A percentile compares a stretch with the other conserved stretches of the same genome.
Evolutionary conservation across 2,329 filamentous ascomycete species (phyloP).

Genomic region (Elsinoe arachidis): DNA sequence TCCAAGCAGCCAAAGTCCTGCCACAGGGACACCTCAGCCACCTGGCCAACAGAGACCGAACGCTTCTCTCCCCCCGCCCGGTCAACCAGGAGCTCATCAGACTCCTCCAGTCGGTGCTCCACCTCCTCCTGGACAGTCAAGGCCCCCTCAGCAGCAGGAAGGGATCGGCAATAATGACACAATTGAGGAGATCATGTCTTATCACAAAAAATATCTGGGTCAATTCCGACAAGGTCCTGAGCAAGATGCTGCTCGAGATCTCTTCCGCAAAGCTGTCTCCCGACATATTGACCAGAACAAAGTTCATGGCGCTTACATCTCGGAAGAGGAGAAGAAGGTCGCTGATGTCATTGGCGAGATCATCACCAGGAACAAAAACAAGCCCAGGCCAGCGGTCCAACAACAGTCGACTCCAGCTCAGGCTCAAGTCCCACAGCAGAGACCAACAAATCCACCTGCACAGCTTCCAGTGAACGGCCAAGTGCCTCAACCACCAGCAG

Average conservation of each 20-base stretch:
- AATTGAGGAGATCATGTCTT: slow-evolving; percentile 18
- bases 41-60: slow-evolving; percentile 7
- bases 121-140: slow-evolving; percentile 8
- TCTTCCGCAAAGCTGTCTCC: slow-evolving; percentile 16
- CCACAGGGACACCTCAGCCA: slow-evolving; percentile 3
- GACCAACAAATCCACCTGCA: not conserved
- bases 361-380: slow-evolving; percentile 12
- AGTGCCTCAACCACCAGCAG: not conserved
- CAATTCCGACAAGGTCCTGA: slow-evolving; percentile 15
- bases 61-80: not conserved
- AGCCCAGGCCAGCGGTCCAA: slow-evolving; percentile 10
- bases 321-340: slow-evolving; percentile 16
- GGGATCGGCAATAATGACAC: slow-evolving; percentile 16
- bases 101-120: not conserved
- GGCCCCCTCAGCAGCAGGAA: slow-evolving; percentile 14
- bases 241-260: slow-evolving; percentile 15
- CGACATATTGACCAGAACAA: slow-evolving; percentile 16
- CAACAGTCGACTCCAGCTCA: not conserved
- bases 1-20: slow-evolving; percentile 3
- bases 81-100: not conserved
- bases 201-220: slow-evolving; percentile 16
- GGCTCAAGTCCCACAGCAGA: not conserved
- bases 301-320: slow-evolving; percentile 15
- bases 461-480: not conserved
- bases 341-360: slow-evolving; percentile 16